These are phyloP conservation scores for Suhomyces wounanorum DNA, from an alignment of 1,139 yeast species.

Conservation along the genomic window DNA sequence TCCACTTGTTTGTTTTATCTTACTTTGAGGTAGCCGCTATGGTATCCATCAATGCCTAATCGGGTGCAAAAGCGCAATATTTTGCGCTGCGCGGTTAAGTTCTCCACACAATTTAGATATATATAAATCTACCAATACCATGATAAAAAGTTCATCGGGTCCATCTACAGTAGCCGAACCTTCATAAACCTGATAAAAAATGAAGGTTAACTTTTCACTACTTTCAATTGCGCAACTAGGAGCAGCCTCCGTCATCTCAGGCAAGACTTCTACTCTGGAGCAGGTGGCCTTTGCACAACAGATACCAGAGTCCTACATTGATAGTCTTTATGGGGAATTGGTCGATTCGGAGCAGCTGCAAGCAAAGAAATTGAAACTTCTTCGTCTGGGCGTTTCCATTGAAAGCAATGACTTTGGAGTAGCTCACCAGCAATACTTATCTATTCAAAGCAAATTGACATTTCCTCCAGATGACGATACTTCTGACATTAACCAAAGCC, in stretches of 20 bases:
- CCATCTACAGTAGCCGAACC: neutral
- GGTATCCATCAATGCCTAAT: neutral
- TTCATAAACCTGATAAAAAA: neutral
- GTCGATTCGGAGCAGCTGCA: conserved; percentile 16
- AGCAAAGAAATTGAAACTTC: conserved; percentile 4
- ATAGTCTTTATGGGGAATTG: conserved; percentile 29
- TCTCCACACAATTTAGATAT: too few relatives aligned
- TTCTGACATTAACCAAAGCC: conserved; percentile 27
- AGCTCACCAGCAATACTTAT: conserved; percentile 10
- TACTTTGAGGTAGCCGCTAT: too few relatives aligned
- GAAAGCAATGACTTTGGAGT: neutral
- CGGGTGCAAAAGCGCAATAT: neutral
- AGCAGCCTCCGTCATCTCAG: neutral
- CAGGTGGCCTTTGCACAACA: neutral
- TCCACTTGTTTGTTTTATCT: too few relatives aligned
- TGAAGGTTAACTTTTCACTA: neutral
- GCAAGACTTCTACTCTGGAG: neutral
- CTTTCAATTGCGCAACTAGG: conserved; percentile 1
- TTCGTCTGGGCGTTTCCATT: neutral
- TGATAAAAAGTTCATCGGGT: too few relatives aligned
- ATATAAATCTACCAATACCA: neutral
- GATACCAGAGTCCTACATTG: conserved; percentile 22
- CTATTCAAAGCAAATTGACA: conserved; percentile 23
- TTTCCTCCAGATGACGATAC: conserved; percentile 43
- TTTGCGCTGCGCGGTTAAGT: neutral